Evolutionary conservation across 352 stramenopile genomes (phyloP), one percentile per base, ranked within the genome.

Genomic region (Peronosclerospora sorghi): DNA sequence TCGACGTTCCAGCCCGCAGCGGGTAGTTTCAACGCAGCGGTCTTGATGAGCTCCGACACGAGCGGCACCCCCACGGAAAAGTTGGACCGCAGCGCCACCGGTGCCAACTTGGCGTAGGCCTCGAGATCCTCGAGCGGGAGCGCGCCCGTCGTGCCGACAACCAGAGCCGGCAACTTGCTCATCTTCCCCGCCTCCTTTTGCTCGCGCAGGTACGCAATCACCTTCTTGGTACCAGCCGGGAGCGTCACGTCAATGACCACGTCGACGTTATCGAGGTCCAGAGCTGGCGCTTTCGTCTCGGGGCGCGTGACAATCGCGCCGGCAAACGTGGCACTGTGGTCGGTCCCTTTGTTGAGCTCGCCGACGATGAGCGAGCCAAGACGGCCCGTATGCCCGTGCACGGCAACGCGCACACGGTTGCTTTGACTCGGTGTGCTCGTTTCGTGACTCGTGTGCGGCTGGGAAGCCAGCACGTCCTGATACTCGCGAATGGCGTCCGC

Each of bases 31-130:
- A 86, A 86, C 9, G 78, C 78, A 41, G 69, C 76, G 8, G 62
- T 48, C 56, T 83, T 76, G 23, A 83, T 72, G 32, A 92, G 56
- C 42, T 87, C 73, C 6, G 64, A 66, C 41, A 92, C 62, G 29
- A 92, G 74, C 5, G 75, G 73, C 51, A 92, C 79, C 36, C 79
- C 79, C 8, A 89, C 68, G 34, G 73, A 87, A 54, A 92, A 92
- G 59, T 92, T 92, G 12, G 71, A 86, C 58, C 80, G 80, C 35
- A 87, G 61, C 29, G 77, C 65, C 12, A 92, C 73, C 1, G 75
- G 51, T 0, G 69, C 71, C 35, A 76, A 54, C 37, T 78, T 63
- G 4, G 62, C 65, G 56, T 87, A 87, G 23, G 62, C 57, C 32
- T 80, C 70, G 12, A 92, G 58, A 27, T 69, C 56, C 21, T 67